Conservation (phyloP, 2,329 filamentous ascomycete genomes). For the Cladosporium sp. region DNA sequence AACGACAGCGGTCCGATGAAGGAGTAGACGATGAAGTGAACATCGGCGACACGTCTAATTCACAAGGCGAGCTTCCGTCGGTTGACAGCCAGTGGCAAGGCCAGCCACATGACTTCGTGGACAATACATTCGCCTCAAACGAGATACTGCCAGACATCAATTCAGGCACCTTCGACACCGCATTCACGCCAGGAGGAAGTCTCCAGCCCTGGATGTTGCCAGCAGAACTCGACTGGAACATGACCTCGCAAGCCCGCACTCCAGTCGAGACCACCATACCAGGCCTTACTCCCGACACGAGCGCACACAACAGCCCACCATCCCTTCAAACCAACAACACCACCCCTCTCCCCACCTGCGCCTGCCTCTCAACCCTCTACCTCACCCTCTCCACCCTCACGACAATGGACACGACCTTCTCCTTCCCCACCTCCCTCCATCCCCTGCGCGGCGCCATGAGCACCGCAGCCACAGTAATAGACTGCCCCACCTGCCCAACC, state of each 20-base stretch:
- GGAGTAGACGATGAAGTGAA: background rate
- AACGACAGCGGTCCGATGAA: slow-evolving; percentile 36
- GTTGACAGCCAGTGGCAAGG: too few species aligned
- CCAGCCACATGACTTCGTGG: background rate
- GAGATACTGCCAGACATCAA: too few species aligned
- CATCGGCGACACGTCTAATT: too few species aligned
- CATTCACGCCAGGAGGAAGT: background rate
- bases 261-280: slow-evolving; percentile 8
- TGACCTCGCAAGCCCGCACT: too few species aligned
- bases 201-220: slow-evolving; percentile 23
- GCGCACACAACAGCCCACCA: slow-evolving; percentile 1
- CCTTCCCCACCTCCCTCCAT: slow-evolving; percentile 41
- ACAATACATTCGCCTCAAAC: background rate
- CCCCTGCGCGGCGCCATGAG: slow-evolving; percentile 40
- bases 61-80: too few species aligned
- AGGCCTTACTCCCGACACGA: slow-evolving; percentile 21
- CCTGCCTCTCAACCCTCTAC: slow-evolving; percentile 45
- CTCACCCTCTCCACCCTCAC: slow-evolving; percentile 41
- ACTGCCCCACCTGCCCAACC: slow-evolving; percentile 40
- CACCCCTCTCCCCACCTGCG: slow-evolving; percentile 27
- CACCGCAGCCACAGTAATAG: slow-evolving; percentile 36
- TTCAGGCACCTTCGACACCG: too few species aligned
- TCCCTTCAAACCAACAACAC: background rate
- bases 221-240: slow-evolving; percentile 7
- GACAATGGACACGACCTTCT: slow-evolving; percentile 30